Conservation (phyloP, 2,329 filamentous ascomycete species). For the Tetracladium maxilliforme region DNA sequence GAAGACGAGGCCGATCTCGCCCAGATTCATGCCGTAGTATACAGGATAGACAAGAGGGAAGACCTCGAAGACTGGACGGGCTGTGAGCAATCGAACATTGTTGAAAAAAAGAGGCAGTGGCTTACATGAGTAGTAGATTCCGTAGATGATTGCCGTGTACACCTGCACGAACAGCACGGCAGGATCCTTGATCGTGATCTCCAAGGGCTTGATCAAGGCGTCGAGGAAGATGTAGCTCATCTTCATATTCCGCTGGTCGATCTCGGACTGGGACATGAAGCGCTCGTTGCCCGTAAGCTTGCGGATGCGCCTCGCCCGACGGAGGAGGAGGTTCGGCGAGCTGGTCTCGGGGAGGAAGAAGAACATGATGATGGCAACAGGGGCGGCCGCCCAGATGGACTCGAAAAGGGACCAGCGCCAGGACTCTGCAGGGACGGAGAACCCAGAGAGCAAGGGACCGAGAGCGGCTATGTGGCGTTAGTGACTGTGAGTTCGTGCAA, state of each 20-base stretch:
- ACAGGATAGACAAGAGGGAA: slow-evolving; percentile 48
- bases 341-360: slow-evolving; percentile 51
- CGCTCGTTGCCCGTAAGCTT: slow-evolving; percentile 38
- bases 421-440: slow-evolving; percentile 36
- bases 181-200: slow-evolving; percentile 46
- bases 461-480: slow-evolving; percentile 35
- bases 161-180: slow-evolving; percentile 46
- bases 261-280: slow-evolving; percentile 48
- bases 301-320: slow-evolving; percentile 44
- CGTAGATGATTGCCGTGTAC: slow-evolving; percentile 47
- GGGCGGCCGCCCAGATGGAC: slow-evolving; percentile 44
- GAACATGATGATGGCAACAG: slow-evolving; percentile 45
- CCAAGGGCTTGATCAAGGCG: slow-evolving; percentile 43
- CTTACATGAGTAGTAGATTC: slow-evolving; percentile 43
- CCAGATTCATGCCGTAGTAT: slow-evolving; percentile 43
- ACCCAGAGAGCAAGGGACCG: slow-evolving; percentile 45
- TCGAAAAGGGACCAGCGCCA: slow-evolving; percentile 55
- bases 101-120: background rate
- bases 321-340: slow-evolving; percentile 41
- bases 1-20: slow-evolving; percentile 44
- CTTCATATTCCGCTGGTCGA: slow-evolving; percentile 41
- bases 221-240: slow-evolving; percentile 30
- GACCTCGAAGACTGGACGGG: slow-evolving; percentile 45
- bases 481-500: too few relatives aligned
- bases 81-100: slow-evolving; percentile 8